Percentiles rank a stretch among this genome's conserved stretches.
Evolutionary conservation across 805 yeast species (phyloP).

Genomic region (Ogataea polymorpha): DNA sequence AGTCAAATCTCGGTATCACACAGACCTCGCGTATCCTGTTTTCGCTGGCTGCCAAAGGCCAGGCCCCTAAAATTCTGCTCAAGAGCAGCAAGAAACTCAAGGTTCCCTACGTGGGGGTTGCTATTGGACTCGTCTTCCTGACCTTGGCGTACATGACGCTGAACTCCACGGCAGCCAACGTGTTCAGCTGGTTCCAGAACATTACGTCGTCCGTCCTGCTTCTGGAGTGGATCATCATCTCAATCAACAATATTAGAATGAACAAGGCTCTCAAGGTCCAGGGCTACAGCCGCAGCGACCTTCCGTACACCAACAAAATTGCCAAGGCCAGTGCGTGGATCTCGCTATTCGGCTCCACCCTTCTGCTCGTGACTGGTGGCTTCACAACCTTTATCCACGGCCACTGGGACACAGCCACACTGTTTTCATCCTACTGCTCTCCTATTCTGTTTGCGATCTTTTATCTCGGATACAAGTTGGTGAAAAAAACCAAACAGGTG

Average conservation of each 20-base stretch:
- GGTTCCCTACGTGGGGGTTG: constrained; percentile 56
- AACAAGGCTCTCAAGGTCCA: constrained; percentile 40
- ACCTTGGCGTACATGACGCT: constrained; percentile 64
- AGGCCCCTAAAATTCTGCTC: constrained; percentile 63
- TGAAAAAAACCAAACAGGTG: neutral
- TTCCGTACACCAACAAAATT: constrained; percentile 31
- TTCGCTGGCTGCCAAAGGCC: constrained; percentile 63
- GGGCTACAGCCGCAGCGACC: constrained; percentile 31
- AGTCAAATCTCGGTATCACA: constrained; percentile 68
- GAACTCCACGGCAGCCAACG: constrained; percentile 47
- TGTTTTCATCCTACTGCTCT: constrained; percentile 23
- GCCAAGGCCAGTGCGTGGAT: constrained; percentile 35
- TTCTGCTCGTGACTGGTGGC: constrained; percentile 37
- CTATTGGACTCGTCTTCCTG: constrained; percentile 41
- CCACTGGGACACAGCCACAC: constrained; percentile 26
- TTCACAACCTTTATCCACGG: constrained; percentile 35
- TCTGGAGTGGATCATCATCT: constrained; percentile 51
- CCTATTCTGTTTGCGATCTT: constrained; percentile 30
- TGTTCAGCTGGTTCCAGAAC: constrained; percentile 61
- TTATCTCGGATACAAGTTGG: constrained; percentile 33
- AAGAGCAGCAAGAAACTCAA: constrained; percentile 54
- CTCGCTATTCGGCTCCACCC: constrained; percentile 26
- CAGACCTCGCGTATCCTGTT: constrained; percentile 66
- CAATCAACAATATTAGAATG: constrained; percentile 41
- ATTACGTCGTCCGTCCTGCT: constrained; percentile 60